These are phyloP conservation scores for Choanephora cucurbitarum DNA, from an alignment of 371 early-diverging fungal genomes.

Conservation along the genomic window DNA sequence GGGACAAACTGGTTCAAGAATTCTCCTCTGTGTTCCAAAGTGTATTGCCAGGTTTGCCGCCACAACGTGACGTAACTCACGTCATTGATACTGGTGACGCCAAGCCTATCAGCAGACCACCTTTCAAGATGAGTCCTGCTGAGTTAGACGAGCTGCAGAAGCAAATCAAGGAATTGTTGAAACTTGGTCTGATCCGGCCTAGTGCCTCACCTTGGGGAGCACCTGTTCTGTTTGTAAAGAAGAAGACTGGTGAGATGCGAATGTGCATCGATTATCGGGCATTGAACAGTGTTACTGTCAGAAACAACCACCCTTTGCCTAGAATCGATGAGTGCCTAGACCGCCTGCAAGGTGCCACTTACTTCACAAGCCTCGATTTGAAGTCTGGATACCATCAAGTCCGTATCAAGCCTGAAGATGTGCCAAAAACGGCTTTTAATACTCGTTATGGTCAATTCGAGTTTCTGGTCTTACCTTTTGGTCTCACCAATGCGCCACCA, in stretches of 20 bases:
- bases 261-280: slow-evolving; percentile 41
- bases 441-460: slow-evolving; percentile 43
- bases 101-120: background rate
- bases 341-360: slow-evolving; percentile 23
- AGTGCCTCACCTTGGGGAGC: slow-evolving; percentile 26
- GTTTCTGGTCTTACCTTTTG: slow-evolving; percentile 52
- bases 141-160: slow-evolving; percentile 10
- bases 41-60: slow-evolving; percentile 2
- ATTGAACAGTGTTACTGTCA: slow-evolving; percentile 47
- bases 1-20: background rate
- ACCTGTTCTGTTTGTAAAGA: slow-evolving; percentile 54
- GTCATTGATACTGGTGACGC: slow-evolving; percentile 9
- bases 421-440: slow-evolving; percentile 36
- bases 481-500: slow-evolving; percentile 45
- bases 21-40: slow-evolving; percentile 2
- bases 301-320: slow-evolving; percentile 47
- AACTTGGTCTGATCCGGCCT: slow-evolving; percentile 22
- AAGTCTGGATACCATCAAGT: slow-evolving; percentile 44
- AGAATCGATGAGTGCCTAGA: slow-evolving; percentile 50
- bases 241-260: slow-evolving; percentile 41
- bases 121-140: slow-evolving; percentile 27
- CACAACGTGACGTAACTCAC: background rate
- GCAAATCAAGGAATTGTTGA: slow-evolving; percentile 14
- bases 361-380: slow-evolving; percentile 56
- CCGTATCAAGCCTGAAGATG: slow-evolving; percentile 19